phyloP scores from a whole-genome alignment of 2,329 filamentous ascomycete species.

The Phialocephala subalpina region DNA sequence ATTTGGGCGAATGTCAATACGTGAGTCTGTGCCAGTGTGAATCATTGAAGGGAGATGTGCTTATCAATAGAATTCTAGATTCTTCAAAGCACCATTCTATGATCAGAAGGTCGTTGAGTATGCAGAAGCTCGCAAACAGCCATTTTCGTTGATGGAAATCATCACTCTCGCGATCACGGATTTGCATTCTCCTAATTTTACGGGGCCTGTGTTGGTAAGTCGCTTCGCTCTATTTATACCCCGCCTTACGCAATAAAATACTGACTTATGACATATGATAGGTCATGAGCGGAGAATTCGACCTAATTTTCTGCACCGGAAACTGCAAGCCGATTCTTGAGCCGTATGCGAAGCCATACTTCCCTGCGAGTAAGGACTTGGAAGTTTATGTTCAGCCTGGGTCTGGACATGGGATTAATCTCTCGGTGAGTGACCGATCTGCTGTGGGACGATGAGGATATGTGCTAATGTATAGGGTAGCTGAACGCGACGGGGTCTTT shows the following conservation, averaged over 20 bases:
- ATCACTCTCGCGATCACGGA: slow-evolving; percentile 19
- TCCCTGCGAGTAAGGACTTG: slow-evolving; percentile 16
- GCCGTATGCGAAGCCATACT: not conserved
- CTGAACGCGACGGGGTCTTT: slow-evolving; percentile 6
- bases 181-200: slow-evolving; percentile 12
- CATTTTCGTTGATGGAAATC: slow-evolving; percentile 23
- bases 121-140: slow-evolving; percentile 17
- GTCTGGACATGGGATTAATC: slow-evolving; percentile 19
- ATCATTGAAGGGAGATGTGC: not conserved
- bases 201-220: slow-evolving; percentile 15
- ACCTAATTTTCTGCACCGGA: slow-evolving; percentile 24
- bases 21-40: slow-evolving; percentile 21
- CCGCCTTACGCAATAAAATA: too few species aligned
- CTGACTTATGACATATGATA: too few species aligned
- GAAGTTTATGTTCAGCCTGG: slow-evolving; percentile 11
- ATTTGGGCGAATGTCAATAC: slow-evolving; percentile 37
- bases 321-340: slow-evolving; percentile 16
- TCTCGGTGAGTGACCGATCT: not conserved
- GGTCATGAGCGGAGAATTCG: slow-evolving; percentile 22
- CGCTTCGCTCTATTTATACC: not conserved
- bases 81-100: slow-evolving; percentile 25
- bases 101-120: slow-evolving; percentile 18
- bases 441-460: not conserved
- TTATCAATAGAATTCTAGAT: not conserved
- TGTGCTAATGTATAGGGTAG: not conserved